These are phyloP conservation scores for Apiospora rasikravindrae DNA, from an alignment of 2,329 filamentous ascomycete species.

Conservation along the genomic window DNA sequence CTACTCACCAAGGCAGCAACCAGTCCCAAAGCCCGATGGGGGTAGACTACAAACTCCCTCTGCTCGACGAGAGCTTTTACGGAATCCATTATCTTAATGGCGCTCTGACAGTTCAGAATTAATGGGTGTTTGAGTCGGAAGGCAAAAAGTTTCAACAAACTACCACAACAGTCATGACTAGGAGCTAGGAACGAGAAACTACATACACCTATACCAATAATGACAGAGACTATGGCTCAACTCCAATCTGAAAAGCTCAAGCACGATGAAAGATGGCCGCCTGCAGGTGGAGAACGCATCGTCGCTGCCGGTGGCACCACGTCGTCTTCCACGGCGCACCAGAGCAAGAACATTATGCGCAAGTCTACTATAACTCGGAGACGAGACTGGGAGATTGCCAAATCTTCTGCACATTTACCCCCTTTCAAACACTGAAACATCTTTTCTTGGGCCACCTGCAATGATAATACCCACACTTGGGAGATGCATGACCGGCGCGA, in stretches of 20 bases:
- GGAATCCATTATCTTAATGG: not conserved
- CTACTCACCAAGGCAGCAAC: not conserved
- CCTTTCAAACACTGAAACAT: not conserved
- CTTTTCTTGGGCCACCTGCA: not conserved
- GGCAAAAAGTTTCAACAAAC: not conserved
- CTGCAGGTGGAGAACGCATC: not conserved
- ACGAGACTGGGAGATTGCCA: not conserved
- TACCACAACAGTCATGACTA: not conserved
- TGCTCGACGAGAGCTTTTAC: not conserved
- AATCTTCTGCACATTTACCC: not conserved
- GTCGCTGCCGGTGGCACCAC: not conserved
- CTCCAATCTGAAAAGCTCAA: not conserved
- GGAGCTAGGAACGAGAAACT: not conserved
- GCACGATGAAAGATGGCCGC: not conserved
- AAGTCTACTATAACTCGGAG: not conserved
- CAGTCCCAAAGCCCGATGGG: not conserved
- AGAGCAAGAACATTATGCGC: not conserved
- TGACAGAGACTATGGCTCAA: not conserved
- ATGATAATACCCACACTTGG: not conserved
- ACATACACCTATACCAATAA: not conserved
- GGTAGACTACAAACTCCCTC: not conserved
- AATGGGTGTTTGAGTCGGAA: too few relatives aligned
- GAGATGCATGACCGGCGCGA: not conserved
- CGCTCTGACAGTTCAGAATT: not conserved
- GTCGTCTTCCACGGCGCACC: not conserved